These are phyloP conservation scores for Sonneratia caseolaris DNA, from an alignment of 345 rosid species.

Conservation along the genomic window DNA sequence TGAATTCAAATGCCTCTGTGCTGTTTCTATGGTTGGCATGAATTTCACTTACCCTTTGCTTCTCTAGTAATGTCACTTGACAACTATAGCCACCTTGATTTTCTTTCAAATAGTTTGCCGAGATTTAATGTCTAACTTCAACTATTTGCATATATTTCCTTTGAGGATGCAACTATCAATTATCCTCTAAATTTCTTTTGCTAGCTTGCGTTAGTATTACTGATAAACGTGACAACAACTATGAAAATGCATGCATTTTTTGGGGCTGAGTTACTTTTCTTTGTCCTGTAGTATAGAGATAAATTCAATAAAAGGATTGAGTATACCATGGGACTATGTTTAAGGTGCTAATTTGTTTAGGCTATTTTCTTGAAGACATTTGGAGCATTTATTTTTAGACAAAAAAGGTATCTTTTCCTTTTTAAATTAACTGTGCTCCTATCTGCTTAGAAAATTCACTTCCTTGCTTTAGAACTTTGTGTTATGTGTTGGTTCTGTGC, in stretches of 20 bases:
- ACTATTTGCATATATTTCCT: background rate
- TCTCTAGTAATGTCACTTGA: background rate
- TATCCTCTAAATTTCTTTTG: background rate
- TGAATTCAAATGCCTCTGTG: slow-evolving; percentile 1
- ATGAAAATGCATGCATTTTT: background rate
- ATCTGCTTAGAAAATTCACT: background rate
- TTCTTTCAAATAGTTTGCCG: background rate
- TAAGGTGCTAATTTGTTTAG: too few relatives aligned
- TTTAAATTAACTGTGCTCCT: background rate
- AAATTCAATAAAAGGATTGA: background rate
- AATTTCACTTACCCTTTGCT: background rate
- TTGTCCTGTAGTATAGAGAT: background rate
- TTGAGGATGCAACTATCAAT: background rate
- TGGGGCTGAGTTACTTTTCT: background rate
- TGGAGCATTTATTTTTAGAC: background rate
- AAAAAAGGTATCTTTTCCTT: background rate
- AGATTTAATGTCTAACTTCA: background rate
- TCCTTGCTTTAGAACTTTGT: background rate
- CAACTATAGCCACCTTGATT: background rate
- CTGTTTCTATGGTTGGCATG: background rate
- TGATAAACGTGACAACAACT: background rate
- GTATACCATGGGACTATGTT: too few relatives aligned
- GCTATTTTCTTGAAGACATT: background rate
- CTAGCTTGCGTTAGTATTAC: background rate
- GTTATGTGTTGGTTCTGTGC: background rate